Evolutionary conservation across 108 stramenopile genomes (phyloP), one percentile per base, ranked within the genome.

Genomic region (Discostella pseudostelligera): DNA sequence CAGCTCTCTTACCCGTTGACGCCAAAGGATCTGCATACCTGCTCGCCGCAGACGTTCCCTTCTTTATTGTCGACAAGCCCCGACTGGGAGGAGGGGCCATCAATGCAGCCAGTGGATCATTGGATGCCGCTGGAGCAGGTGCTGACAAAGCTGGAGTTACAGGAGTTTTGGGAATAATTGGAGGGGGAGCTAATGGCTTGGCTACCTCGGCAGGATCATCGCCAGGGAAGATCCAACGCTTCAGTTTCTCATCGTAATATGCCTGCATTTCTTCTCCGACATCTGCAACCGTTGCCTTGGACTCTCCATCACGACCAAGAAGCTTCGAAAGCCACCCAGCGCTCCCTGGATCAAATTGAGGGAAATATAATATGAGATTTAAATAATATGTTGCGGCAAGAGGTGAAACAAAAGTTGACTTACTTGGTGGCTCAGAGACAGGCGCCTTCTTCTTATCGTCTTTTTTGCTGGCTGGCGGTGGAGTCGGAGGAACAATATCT

Each of bases 31-130:
- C 72, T n/a, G 67, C 67, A 54, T 78, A 74, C 13, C 76, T 45
- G 24, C 54, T 12, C 26, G 58, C 14, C 24, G 43, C 62, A 12
- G 75, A 39, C 0, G 72, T 55, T 26, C 67, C 66, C 28, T 46
- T 74, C 50, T 64, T 78, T 25, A 53, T 62, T 17, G 65, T 50
- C 17, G 70, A 62, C 40, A 61, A 24, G 0, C 55, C 50, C 16
- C 76, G 61, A 39, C 64, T 70, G 19, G 76, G 81, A 48, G 93
- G 92, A 17, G 92, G 94, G 25, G 94, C 94, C 94, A 95, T 95
- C 82, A 95, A 76, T 21, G 89, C 86, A 26, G 91, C 86, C 13
- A 95, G 69, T n/a, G 94, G 90, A 79, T 95, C 94, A 54, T 73
- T 83, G n/a, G 55, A 59, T 6, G 75, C 49, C 11, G 62, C 66